Base-by-base conservation (phyloP, 805 yeast genomes). In the Candida arabinofermentans region DNA sequence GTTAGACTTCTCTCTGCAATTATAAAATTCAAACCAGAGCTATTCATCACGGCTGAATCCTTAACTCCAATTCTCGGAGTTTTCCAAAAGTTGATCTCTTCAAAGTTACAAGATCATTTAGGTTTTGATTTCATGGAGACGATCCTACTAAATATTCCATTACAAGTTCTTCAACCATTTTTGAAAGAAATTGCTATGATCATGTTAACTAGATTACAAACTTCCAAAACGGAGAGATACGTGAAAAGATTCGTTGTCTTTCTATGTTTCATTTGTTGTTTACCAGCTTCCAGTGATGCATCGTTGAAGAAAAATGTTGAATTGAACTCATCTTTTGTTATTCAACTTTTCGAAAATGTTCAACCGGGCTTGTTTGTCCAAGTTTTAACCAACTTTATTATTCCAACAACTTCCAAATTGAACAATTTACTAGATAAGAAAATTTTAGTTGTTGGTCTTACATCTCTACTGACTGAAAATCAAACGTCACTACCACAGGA, bases 41-140 rank as follows among this genome's bases (percentile, higher is more conserved):
- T 63, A 2, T 74, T 75, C 47, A 63, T 65, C 4, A 49, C 55
- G 16, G 55, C 55, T 18, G 65, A 69, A 49, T 54, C 67, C 8
- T 65, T 80, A n/a, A 76, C 85, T 27, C 96, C 97, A 3, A 75
- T 93, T 24, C 69, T 93, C 31, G 99, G 99, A 30, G 96, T 93
- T n/a, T 95, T 87, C 71, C 99, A 95, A 66, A 88, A 90, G 61
- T 70, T 93, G 50, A 79, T 93, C 39, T 80, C 96, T 1, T 87
- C 97, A 0, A 85, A 83, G 50, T 74, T 79, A 13, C 83, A 88
- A 54, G 98, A 93, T 54, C 65, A 66, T 29, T 74, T 79, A 54
- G 98, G 97, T 2, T 84, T 93, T 62, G 98, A 93, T 42, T 67
- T 93, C 33, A 65, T 93, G 34, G 90, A 86, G 58, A 67, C 74